A percentile compares a stretch with the other conserved stretches of the same genome.
Conservation (phyloP, 192 early-diverging fungal species). For the Linderina pennispora region DNA sequence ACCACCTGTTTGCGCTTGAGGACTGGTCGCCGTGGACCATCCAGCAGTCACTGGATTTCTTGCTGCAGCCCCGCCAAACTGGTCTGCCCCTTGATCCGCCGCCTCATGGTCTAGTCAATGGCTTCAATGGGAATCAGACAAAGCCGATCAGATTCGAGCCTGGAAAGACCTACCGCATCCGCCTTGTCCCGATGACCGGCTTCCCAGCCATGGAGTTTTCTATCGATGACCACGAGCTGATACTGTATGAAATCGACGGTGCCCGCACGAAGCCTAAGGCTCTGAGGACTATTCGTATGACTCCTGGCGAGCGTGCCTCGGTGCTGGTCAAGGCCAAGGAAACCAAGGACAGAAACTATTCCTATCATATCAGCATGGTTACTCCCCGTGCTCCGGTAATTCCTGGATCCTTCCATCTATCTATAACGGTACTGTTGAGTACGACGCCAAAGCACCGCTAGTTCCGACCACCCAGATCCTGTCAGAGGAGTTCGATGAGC, state of each 20-base stretch:
- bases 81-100: slow-evolving; percentile 51
- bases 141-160: slow-evolving; percentile 54
- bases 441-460: background rate
- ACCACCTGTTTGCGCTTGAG: slow-evolving; percentile 55
- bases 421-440: background rate
- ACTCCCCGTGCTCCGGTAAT: slow-evolving; percentile 57
- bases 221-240: slow-evolving; percentile 70
- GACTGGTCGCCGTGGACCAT: slow-evolving; percentile 61
- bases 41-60: slow-evolving; percentile 41
- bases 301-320: slow-evolving; percentile 70
- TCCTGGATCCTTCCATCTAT: slow-evolving; percentile 45
- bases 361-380: slow-evolving; percentile 31
- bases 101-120: slow-evolving; percentile 56
- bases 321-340: slow-evolving; percentile 59
- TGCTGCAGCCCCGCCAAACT: slow-evolving; percentile 46
- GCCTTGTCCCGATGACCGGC: slow-evolving; percentile 71
- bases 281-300: slow-evolving; percentile 50
- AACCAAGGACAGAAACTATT: background rate
- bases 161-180: slow-evolving; percentile 75
- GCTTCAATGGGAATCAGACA: slow-evolving; percentile 46
- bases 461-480: background rate
- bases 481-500: background rate
- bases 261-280: slow-evolving; percentile 52
- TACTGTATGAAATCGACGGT: slow-evolving; percentile 76
- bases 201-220: slow-evolving; percentile 63